Evolutionary conservation across 1,139 yeast genomes (phyloP), one percentile per base, ranked within the genome.

Genomic region (Tardiomyces depauwii): DNA sequence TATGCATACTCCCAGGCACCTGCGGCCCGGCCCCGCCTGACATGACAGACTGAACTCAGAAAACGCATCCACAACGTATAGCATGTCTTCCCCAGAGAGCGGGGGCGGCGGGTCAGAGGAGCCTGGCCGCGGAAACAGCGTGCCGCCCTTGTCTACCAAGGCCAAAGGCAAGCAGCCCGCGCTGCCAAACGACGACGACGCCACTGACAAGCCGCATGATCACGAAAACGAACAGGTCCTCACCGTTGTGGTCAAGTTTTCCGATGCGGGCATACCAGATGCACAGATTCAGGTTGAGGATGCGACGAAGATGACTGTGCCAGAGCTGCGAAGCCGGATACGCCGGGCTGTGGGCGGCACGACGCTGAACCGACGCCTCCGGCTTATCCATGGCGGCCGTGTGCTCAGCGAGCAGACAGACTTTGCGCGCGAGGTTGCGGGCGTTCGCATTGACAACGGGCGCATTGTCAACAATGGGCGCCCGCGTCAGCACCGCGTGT

Each of bases 311-410:
- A 58, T 73, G 1, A 66, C 70, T 0, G 71, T 76, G 1, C 56
- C 65, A 12, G 67, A 68, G 62, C 55, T 79, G 18, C 66, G 81
- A 46, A 59, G 61, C 39, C 66, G 65, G 51, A 76, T 78, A 39
- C 10, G 39, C n/a, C 18, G 13, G 19, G 6, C 18, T 2, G 39
- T 36, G 11, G 63, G 66, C 2, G 66, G 72, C 18, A 61, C 68
- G 0, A 64, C 44, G 6, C 50, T 52, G 2, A 71, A 68, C 42
- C 71, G 76, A 48, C 66, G 95, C 52, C 68, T 88, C 45, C 71
- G 87, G 53, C 74, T 88, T 52, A 82, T 88, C 39, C 77, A 82
- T 57, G 78, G 77, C 50, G 96, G 96, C 12, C 70, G 80, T 45
- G 82, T 87, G 11, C 64, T 87, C 47, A 76, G 76, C 49, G 81